Percentiles rank a stretch among this genome's conserved stretches.
Conservation (phyloP, 163 green algal genomes). For the Chlamydomonas reinhardtii region DNA sequence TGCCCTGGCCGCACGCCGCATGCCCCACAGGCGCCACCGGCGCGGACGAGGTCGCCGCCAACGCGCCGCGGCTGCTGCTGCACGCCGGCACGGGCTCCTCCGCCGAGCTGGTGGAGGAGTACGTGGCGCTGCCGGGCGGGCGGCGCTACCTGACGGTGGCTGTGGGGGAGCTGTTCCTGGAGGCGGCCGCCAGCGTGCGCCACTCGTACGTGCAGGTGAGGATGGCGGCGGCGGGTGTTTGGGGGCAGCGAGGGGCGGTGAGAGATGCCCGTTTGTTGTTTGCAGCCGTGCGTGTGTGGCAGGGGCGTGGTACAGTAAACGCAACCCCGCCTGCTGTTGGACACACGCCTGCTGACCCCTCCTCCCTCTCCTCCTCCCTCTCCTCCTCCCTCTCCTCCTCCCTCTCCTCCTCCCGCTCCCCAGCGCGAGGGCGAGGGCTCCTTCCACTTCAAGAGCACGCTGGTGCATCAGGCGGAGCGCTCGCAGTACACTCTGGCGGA, state of each 20-base stretch:
- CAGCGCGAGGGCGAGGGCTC: conserved; percentile 68
- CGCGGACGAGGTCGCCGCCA: background rate
- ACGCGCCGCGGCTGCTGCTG: conserved; percentile 80
- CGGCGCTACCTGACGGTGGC: conserved; percentile 69
- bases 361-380: background rate
- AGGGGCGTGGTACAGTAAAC: too few relatives aligned
- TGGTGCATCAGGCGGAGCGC: conserved; percentile 72
- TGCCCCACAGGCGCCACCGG: conserved; percentile 2
- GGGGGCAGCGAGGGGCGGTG: too few relatives aligned
- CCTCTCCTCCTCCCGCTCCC: background rate
- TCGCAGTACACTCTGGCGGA: conserved; percentile 90
- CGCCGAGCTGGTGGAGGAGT: conserved; percentile 89
- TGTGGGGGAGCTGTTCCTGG: conserved; percentile 81
- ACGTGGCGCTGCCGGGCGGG: conserved; percentile 48
- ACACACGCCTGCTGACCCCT: too few relatives aligned
- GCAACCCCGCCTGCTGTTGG: too few relatives aligned
- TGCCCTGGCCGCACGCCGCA: too few relatives aligned
- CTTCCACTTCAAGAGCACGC: conserved; percentile 84
- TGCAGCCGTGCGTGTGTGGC: too few relatives aligned
- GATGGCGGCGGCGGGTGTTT: background rate
- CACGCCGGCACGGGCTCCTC: conserved; percentile 67
- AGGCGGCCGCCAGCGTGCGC: conserved; percentile 58
- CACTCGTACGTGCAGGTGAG: conserved; percentile 65
- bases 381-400: too few relatives aligned
- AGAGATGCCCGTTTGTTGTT: too few relatives aligned